Percentiles rank a stretch among this genome's conserved stretches.
Conservation (phyloP, 345 rosid genomes). For the Chamaenerion angustifolium region DNA sequence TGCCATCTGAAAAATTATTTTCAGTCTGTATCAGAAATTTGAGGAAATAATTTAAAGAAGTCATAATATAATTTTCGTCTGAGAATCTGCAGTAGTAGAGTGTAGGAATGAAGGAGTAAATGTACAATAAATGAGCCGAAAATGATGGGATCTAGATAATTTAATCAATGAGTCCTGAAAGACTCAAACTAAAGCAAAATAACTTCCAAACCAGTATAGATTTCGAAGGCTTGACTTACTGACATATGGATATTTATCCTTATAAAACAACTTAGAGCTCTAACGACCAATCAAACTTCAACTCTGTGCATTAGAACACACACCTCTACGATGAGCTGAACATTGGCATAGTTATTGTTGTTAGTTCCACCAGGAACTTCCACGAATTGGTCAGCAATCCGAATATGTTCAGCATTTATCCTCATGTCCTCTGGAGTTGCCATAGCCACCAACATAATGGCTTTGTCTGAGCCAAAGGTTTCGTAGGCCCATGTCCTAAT, state of each 20-base stretch:
- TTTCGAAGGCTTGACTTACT: neutral
- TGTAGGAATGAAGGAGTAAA: neutral
- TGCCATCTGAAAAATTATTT: conserved; percentile 55
- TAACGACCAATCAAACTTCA: neutral
- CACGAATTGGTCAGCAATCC: conserved; percentile 98
- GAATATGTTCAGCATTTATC: conserved; percentile 95
- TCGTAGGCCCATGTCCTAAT: conserved; percentile 96
- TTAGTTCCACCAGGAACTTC: conserved; percentile 99
- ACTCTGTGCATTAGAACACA: conserved; percentile 1
- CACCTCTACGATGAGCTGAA: conserved; percentile 97
- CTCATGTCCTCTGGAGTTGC: conserved; percentile 99
- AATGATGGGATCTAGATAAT: neutral
- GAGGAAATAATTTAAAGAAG: neutral
- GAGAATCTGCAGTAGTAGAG: neutral
- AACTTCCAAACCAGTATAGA: too few relatives aligned
- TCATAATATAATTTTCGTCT: neutral
- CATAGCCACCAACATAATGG: conserved; percentile 93
- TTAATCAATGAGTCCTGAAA: neutral
- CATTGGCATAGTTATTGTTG: conserved; percentile 97
- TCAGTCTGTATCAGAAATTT: conserved; percentile 1
- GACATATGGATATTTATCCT: neutral
- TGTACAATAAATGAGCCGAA: neutral
- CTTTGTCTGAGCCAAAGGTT: conserved; percentile 92
- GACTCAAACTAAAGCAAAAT: too few relatives aligned
- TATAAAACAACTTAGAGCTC: conserved; percentile 4